Evolutionary conservation across 495 filamentous ascomycete genomes (phyloP), one percentile per base, ranked within the genome.

Genomic region (Aspergillus steynii): DNA sequence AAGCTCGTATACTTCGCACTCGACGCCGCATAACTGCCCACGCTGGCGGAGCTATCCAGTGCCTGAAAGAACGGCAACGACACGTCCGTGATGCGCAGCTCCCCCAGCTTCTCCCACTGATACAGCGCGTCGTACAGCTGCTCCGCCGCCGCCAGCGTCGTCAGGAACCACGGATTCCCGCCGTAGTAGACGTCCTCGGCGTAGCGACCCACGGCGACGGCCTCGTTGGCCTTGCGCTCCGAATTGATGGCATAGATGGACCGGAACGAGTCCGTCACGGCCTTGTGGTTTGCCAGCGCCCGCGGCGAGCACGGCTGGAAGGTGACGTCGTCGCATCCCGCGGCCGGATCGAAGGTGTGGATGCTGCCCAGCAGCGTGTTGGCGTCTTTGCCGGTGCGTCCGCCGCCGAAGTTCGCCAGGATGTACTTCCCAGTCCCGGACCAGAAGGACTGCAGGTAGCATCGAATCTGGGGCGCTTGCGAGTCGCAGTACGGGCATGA

Each of bases 121-220:
- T 84, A 83, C 5, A 88, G 47, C 5, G 86, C 84, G 61, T 85
- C 84, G 65, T 89, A 90, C 26, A 90, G 77, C 64, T 83, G 81
- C 68, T 90, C 87, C 9, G 86, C 87, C 2, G 85, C 86, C 9
- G 85, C 85, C 49, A 88, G 72, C 1, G 86, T 89, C 62, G 77
- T 77, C 8, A 90, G 77, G 63, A 86, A 89, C 87, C 86, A 88
- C 3, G 85, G 86, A 71, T 89, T 87, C 20, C 86, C 88, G 60
- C 83, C 81, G 62, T 86, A 88, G 71, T 90, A 92, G 0, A 73
- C 64, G 59, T 92, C 89, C 64, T 90, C 87, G 2, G 86, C 72
- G 70, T 92, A 92, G 10, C 89, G 76, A 57, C 89, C 89, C n/a
- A 90, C 80, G 15, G 88, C 85, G 32, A 87, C 79, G 8, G 86